These are phyloP conservation scores for Selenicereus undatus DNA, from an alignment of 148 eudicot species.

Conservation along the genomic window DNA sequence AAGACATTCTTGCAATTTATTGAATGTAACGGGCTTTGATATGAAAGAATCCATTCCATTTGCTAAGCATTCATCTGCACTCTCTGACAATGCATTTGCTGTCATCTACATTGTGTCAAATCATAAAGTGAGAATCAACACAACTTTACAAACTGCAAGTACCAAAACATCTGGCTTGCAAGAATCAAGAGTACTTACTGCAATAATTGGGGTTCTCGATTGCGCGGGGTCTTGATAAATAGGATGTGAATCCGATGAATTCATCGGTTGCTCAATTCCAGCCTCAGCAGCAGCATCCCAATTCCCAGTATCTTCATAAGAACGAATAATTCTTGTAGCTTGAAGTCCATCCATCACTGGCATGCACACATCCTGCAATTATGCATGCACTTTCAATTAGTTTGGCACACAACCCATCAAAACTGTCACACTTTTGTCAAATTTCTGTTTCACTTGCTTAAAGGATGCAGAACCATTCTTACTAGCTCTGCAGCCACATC, in stretches of 20 bases:
- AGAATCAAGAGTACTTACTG: constrained; percentile 43
- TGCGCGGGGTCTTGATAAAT: constrained; percentile 28
- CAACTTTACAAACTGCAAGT: not conserved
- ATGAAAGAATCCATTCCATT: constrained; percentile 95
- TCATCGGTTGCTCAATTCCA: constrained; percentile 51
- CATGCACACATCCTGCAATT: constrained; percentile 87
- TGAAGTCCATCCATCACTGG: constrained; percentile 96
- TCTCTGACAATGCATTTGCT: constrained; percentile 84
- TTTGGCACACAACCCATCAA: not conserved
- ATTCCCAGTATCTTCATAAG: constrained; percentile 75
- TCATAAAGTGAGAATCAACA: not conserved
- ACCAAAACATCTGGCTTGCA: not conserved
- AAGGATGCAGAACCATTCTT: not conserved
- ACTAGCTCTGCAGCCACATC: not conserved
- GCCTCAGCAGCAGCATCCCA: constrained; percentile 83
- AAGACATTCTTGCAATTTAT: constrained; percentile 74
- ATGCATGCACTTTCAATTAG: not conserved
- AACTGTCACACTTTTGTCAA: not conserved
- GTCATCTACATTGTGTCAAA: constrained; percentile 69
- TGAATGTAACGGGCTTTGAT: constrained; percentile 87
- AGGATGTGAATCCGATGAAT: constrained; percentile 21
- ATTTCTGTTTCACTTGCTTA: not conserved
- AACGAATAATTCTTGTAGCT: constrained; percentile 81
- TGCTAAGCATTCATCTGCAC: constrained; percentile 82
- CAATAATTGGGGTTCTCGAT: constrained; percentile 63